Evolutionary conservation across 306 rosid genomes (phyloP).

Genomic region (Fragaria nilgerrensis): DNA sequence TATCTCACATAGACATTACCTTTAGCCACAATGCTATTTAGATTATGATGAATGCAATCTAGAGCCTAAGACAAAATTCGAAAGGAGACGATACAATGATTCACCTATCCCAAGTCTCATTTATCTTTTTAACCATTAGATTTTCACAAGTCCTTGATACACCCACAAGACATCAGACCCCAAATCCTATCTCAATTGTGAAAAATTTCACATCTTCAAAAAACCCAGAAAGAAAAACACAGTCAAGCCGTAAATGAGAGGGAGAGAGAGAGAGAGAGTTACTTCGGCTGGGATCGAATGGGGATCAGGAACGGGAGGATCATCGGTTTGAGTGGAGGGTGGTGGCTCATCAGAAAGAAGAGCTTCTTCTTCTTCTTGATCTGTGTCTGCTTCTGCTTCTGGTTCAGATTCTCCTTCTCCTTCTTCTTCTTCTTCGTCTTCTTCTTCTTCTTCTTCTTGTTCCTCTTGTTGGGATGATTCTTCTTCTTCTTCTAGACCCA

Average conservation of each 20-base stretch:
- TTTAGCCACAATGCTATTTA: neutral
- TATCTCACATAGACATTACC: neutral
- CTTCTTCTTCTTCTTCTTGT: neutral
- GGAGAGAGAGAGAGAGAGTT: neutral
- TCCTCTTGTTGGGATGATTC: neutral
- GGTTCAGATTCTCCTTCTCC: neutral
- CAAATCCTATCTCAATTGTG: neutral
- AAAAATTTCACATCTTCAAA: constrained; percentile 14
- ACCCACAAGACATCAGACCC: neutral
- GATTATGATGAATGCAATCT: neutral
- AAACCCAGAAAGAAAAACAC: constrained; percentile 2
- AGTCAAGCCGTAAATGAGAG: neutral
- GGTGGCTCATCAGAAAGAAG: constrained; percentile 21
- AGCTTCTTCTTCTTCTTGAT: constrained; percentile 11
- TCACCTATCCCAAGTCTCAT: neutral
- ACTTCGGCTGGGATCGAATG: constrained; percentile 70
- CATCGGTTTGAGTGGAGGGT: constrained; percentile 7
- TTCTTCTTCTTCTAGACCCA: neutral
- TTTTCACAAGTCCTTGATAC: neutral
- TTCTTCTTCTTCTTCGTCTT: no score
- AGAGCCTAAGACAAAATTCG: neutral
- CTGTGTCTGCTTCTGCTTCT: neutral
- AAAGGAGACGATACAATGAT: neutral
- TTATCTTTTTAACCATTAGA: neutral
- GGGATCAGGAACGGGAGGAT: constrained; percentile 29